Evolutionary conservation across 495 filamentous ascomycete genomes (phyloP), one percentile per base, ranked within the genome.

Genomic region (Hypoxylon lienhwacheense): DNA sequence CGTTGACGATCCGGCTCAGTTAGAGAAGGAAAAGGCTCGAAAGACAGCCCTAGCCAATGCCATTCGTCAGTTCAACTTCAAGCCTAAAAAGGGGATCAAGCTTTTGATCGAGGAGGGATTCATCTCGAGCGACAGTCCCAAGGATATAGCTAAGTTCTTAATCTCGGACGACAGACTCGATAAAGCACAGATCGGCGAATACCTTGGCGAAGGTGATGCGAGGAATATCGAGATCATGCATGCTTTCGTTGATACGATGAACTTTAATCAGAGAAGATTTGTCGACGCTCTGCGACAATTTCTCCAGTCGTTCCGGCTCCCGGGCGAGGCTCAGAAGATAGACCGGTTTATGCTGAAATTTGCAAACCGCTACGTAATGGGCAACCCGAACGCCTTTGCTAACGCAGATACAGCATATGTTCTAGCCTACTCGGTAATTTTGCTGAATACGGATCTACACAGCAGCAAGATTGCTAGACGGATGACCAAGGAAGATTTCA

Each of bases 331-430:
- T 1, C 93, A 99, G 68, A 99, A 99, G 75, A 99, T 99, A 57
- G 93, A 99, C 82, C 87, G 93, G 26, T 96, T 97, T 71, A 97
- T 99, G 93, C 77, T 97, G 41, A 99, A 99, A 69, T 99, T 97
- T 72, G 95, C 93, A 31, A 90, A 97, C 64, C 85, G 91, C 19
- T 99, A 99, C 65, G 85, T 91, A 26, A 87, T 84, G 28, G 91
- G 91, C 21, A 99, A 99, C 58, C 93, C 93, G 1, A 95, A 96
- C 65, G 91, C 93, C 3, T 99, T 96, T 66, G 93, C 93, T 12
- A 99, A 97, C 67, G 93, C 93, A 3, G 93, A 99, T 63, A 99
- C 93, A 0, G 92, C 93, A 5, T 99, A 99, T 63, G 88, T 97
- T 19, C 78, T 99, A 7, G 83, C 91, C 0, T 99, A 99, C 68